Evolutionary conservation across 257 asterid species (phyloP), one percentile per base, ranked within the genome.

Genomic region (Capsicum pubescens): DNA sequence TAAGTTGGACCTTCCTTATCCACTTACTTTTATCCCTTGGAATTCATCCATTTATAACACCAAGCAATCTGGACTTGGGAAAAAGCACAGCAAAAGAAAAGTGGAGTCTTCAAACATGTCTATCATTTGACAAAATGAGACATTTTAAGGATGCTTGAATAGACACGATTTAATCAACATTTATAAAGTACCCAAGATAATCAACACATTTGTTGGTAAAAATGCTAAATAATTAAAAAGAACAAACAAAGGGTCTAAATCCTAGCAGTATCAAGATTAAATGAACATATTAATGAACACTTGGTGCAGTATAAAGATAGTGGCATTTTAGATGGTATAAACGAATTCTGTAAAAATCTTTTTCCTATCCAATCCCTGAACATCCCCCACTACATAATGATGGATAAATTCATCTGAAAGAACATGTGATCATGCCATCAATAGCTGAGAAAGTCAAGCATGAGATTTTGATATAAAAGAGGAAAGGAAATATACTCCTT

Each of bases 71-170:
- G 80, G 58, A n/a, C 58, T 71, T 71, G 57, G 58, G 10, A 46
- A 71, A 71, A 71, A 71, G 80, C 58, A n/a, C 46, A 71, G 80
- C 39, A 71, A 71, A 46, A 50, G 58, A 46, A 71, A 71, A 46
- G 69, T 63, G 39, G 7, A 61, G 68, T 19, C 36, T 61, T 61
- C 39, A 19, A 61, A 61, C 68, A 21, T 63, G 69, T 21, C 39
- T 19, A 10, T 63, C 39, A 63, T 71, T 26, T 71, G 80, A 71
- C 59, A 6, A 71, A 17, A 70, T 42, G 17, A 10, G 58, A 71
- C 80, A 71, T 46, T 71, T 46, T 46, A 72, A 72, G 80, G 39
- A 72, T 72, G 39, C 3, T 15, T 72, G 15, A 72, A 26, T 72
- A 46, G 39, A 48, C 80, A 72, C n/a, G 17, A 72, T 17, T 42